Conservation (phyloP, 345 rosid genomes). For the Gossypium arboreum region DNA sequence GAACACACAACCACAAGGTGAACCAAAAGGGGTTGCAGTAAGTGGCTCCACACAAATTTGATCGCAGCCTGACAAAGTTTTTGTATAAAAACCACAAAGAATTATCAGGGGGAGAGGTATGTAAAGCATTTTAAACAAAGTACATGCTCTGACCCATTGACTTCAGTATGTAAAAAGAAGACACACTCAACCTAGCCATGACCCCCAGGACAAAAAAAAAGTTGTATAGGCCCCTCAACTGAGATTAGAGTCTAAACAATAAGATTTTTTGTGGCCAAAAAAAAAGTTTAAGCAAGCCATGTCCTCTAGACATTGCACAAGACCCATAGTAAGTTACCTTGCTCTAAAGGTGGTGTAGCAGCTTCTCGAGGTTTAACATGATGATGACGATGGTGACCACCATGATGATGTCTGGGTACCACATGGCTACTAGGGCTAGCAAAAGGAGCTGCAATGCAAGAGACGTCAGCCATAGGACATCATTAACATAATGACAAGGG, state of each 20-base stretch:
- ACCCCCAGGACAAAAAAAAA: background rate
- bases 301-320: background rate
- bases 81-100: conserved; percentile 22
- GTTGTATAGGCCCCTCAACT: background rate
- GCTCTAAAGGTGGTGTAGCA: conserved; percentile 69
- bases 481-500: conserved; percentile 10
- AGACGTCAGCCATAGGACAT: conserved; percentile 19
- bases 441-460: conserved; percentile 33
- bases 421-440: conserved; percentile 40
- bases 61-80: conserved; percentile 67
- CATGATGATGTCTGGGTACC: conserved; percentile 40
- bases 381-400: conserved; percentile 33
- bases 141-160: background rate
- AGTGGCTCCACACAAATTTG: conserved; percentile 89
- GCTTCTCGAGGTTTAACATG: conserved; percentile 41
- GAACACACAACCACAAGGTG: conserved; percentile 95
- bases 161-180: background rate
- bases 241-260: background rate
- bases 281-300: background rate
- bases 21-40: conserved; percentile 83
- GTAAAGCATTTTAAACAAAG: background rate
- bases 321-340: conserved; percentile 35
- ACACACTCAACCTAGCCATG: background rate
- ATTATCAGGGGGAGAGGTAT: background rate
- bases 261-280: background rate